These are phyloP conservation scores for Beauveria sp. DNA, from an alignment of 2,329 filamentous ascomycete genomes.

Conservation along the genomic window DNA sequence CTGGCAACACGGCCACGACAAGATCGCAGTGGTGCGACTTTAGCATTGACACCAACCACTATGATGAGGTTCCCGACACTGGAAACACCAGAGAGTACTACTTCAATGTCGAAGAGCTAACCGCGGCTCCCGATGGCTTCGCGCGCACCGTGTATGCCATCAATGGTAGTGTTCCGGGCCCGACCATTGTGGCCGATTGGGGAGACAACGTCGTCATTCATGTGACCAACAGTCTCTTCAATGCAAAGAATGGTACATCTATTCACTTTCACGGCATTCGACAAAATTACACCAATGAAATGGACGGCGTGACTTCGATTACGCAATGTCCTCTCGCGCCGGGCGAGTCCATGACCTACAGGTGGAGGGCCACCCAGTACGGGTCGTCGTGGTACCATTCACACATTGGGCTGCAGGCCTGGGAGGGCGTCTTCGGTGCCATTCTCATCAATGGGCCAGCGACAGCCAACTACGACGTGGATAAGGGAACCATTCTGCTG, in stretches of 20 bases:
- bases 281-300: conserved; percentile 44
- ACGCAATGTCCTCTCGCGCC: conserved; percentile 45
- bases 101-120: conserved; percentile 32
- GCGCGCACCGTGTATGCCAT: conserved; percentile 34
- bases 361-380: conserved; percentile 46
- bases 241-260: conserved; percentile 43
- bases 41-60: conserved; percentile 40
- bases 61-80: conserved; percentile 32
- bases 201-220: conserved; percentile 32
- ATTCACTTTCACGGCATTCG: conserved; percentile 59
- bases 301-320: conserved; percentile 47
- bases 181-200: conserved; percentile 47
- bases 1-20: conserved; percentile 23
- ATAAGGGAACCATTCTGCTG: conserved; percentile 51
- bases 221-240: conserved; percentile 47
- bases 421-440: conserved; percentile 50
- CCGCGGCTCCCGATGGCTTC: conserved; percentile 38
- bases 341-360: conserved; percentile 46
- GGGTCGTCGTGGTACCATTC: conserved; percentile 55
- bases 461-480: conserved; percentile 52
- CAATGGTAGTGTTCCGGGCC: conserved; percentile 54
- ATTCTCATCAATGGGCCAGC: conserved; percentile 56
- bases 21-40: conserved; percentile 36
- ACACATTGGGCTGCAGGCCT: conserved; percentile 42
- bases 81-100: conserved; percentile 44